phyloP scores from a whole-genome alignment of 805 yeast genomes.

The Zygosaccharomyces pseudorouxii region DNA sequence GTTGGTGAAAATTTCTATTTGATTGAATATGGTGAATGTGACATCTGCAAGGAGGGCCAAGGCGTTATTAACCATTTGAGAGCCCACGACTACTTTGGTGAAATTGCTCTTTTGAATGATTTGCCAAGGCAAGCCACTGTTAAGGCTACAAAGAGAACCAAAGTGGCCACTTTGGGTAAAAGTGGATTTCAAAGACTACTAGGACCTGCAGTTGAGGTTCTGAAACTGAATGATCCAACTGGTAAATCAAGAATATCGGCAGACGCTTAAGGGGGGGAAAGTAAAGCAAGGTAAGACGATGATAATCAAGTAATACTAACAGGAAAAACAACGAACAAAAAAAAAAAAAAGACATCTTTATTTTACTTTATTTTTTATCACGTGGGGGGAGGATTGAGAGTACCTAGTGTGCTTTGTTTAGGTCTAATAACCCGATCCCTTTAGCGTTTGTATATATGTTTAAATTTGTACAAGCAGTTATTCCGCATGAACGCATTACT shows the following conservation, averaged over 20 bases:
- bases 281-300: background rate
- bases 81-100: conserved; percentile 94
- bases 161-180: conserved; percentile 89
- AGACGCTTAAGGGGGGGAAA: background rate
- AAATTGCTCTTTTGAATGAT: conserved; percentile 87
- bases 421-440: conserved; percentile 1
- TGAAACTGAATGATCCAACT: conserved; percentile 84
- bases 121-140: conserved; percentile 94
- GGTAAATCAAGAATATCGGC: conserved; percentile 9
- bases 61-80: conserved; percentile 58
- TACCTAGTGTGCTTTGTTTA: conserved; percentile 1
- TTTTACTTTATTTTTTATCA: background rate
- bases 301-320: background rate
- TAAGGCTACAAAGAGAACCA: conserved; percentile 64
- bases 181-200: conserved; percentile 88
- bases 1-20: conserved; percentile 70
- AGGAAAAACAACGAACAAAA: background rate
- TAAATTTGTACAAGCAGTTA: conserved; percentile 4
- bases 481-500: conserved; percentile 2
- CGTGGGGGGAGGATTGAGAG: background rate
- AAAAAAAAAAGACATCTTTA: background rate
- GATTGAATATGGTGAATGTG: conserved; percentile 78
- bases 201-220: conserved; percentile 90
- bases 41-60: conserved; percentile 55
- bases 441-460: conserved; percentile 5